Conservation (phyloP, 192 early-diverging fungal genomes). For the Mortierella claussenii region DNA sequence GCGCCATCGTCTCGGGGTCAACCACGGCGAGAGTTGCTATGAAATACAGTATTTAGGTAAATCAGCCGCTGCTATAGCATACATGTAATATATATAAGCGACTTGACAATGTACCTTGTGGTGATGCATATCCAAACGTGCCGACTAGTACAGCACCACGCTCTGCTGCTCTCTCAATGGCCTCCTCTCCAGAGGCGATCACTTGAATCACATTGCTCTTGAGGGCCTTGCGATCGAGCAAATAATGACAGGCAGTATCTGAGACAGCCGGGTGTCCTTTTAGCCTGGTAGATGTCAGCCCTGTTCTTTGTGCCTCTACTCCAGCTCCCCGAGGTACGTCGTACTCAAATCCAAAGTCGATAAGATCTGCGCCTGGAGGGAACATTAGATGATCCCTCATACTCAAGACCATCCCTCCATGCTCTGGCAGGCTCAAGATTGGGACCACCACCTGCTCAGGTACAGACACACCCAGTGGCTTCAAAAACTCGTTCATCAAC, state of each 20-base stretch:
- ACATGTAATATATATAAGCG: too few relatives aligned
- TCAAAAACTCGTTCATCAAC: slow-evolving; percentile 30
- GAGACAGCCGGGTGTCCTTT: slow-evolving; percentile 16
- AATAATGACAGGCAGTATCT: slow-evolving; percentile 25
- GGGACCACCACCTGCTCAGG: slow-evolving; percentile 65
- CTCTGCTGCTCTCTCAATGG: slow-evolving; percentile 7
- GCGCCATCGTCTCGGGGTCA: slow-evolving; percentile 78
- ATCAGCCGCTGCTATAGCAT: too few relatives aligned
- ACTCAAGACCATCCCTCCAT: slow-evolving; percentile 77
- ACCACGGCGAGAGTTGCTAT: slow-evolving; percentile 76
- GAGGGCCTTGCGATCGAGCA: slow-evolving; percentile 73
- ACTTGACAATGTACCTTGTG: slow-evolving; percentile 66
- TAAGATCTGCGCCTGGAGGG: slow-evolving; percentile 1
- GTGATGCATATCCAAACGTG: slow-evolving; percentile 65
- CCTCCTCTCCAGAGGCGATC: slow-evolving; percentile 52
- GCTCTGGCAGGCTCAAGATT: slow-evolving; percentile 71
- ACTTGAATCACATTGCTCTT: slow-evolving; percentile 65
- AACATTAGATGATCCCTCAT: slow-evolving; percentile 62
- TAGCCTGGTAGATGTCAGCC: not conserved
- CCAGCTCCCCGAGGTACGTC: slow-evolving; percentile 29
- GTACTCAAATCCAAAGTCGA: slow-evolving; percentile 29
- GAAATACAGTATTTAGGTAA: slow-evolving; percentile 1
- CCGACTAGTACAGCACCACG: slow-evolving; percentile 40
- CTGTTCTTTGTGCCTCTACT: not conserved
- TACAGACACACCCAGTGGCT: slow-evolving; percentile 38